phyloP scores from a whole-genome alignment of 805 yeast species.

The Starmerella bombicola region DNA sequence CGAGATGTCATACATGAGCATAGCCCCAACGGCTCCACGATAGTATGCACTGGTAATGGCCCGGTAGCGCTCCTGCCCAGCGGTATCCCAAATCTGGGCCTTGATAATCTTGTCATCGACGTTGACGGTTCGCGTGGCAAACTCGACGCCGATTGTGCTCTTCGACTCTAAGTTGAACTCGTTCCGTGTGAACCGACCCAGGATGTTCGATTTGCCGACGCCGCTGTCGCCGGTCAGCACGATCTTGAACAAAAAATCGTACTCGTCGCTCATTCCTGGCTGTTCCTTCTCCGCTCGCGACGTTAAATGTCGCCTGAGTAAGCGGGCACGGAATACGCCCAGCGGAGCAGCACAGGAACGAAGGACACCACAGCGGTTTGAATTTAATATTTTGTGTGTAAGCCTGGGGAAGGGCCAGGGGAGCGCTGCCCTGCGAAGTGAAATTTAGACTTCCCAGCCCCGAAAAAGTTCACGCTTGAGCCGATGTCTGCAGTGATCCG shows the following conservation, averaged over 20 bases:
- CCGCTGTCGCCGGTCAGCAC: slow-evolving; percentile 96
- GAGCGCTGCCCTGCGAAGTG: no score
- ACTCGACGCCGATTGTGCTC: slow-evolving; percentile 95
- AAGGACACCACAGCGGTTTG: no score
- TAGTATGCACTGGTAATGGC: slow-evolving; percentile 96
- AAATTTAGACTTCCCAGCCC: no score
- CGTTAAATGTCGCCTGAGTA: no score
- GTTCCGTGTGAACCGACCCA: slow-evolving; percentile 87
- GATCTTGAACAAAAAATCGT: slow-evolving; percentile 84
- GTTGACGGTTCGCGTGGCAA: slow-evolving; percentile 90
- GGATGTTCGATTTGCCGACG: slow-evolving; percentile 88
- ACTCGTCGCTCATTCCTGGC: slow-evolving; percentile 45
- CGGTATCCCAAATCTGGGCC: slow-evolving; percentile 98
- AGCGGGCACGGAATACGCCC: no score
- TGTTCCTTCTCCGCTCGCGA: no score
- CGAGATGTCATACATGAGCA: slow-evolving; percentile 88
- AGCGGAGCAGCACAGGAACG: no score
- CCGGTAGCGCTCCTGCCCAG: slow-evolving; percentile 97
- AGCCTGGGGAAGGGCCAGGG: no score
- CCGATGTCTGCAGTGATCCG: slow-evolving; percentile 50
- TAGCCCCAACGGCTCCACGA: slow-evolving; percentile 96
- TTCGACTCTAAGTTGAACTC: slow-evolving; percentile 90
- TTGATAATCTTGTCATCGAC: slow-evolving; percentile 93
- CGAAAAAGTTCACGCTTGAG: no score
- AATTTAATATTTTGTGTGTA: no score